Base-by-base conservation (phyloP, 176 grass and related monocot genomes). In the Paspalum vaginatum region DNA sequence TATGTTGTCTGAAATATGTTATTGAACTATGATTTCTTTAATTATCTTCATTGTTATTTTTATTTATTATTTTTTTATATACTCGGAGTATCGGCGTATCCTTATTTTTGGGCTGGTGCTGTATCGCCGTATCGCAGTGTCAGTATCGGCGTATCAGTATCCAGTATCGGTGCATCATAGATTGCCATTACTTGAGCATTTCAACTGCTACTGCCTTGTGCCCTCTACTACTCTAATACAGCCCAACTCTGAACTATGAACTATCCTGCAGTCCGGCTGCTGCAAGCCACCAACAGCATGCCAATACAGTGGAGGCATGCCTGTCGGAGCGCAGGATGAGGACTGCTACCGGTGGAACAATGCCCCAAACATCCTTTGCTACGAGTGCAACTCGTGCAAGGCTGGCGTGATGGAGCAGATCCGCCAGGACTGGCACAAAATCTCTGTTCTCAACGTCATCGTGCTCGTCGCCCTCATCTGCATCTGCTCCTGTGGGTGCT, bases 341-440 rank as follows among this genome's bases (percentile, higher is more conserved):
- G 96, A 99, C 84, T 99, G 96, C 79, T 93, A 82, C 78, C 85
- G 60, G 82, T 99, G 96, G 96, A 99, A 93, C 86, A 99, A 99
- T 43, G 96, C 88, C 27, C 52, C 84, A 1, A 60, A 55, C 75
- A 82, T 93, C 59, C 96, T 99, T 42, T 99, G 96, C 82, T 99
- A 99, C 75, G 37, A 46, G 54, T 99, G 96, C 41, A 74, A 99
- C 66, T 95, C 96, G 0, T 99, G 96, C 96, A 99, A 91, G 79
- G 96, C 96, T 14, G 96, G 96, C 0, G 86, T 99, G 22, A 88
- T 99, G 78, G 96, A 99, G 90, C 90, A 95, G 88, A 77, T 95
- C 42, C 75, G 92, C 20, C 74, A 87, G 79, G 90, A 93, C 79
- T 99, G 96, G 96, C 96, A 99, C 90, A 93, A 91, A 76, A 71